Evolutionary conservation across 2,329 filamentous ascomycete species (phyloP), one percentile per base, ranked within the genome.

Genomic region (Pseudocercospora cruenta): DNA sequence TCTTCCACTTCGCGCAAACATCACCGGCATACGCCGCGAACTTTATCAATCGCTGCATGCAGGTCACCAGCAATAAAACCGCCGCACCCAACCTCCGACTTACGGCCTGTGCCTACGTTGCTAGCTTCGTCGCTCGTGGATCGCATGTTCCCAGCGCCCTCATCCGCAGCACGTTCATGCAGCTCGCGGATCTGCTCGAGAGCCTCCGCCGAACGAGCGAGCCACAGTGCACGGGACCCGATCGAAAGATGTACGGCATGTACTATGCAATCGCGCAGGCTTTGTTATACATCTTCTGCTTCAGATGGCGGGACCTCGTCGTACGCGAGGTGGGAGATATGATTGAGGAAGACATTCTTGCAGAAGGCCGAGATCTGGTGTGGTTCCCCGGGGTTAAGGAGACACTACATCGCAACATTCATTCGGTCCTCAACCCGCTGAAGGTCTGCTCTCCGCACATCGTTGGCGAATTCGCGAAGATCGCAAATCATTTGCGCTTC

Each of bases 221-320:
- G 76, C 82, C 86, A 4, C 82, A 85, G 31, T 96, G 93, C 77
- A 89, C 88, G 16, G 93, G 93, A 2, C 95, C 95, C 0, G 93
- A 99, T 77, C 86, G 96, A 64, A 89, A 90, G 68, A 89, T 91
- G 55, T 97, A 94, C 76, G 88, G 89, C 57, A 88, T 91, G 14
- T 97, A 96, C 80, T 97, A 97, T 78, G 89, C 91, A 19, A 88
- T 93, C 57, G 88, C 91, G n/a, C 94, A 97, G 78, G 93, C 93
- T 1, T 84, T 96, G 2, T 86, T 97, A 24, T 97, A 97, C 81
- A 94, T 96, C 66, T 97, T 96, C 80, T 99, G 95, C 82, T 99
- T 99, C 83, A 90, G 95, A 63, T 99, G 95, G 95, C 90, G 93
- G 67, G 94, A 98, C 75, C 84, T 99, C 55, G 90, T 92, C 63